These are phyloP conservation scores for Ilyonectria sp. DNA, from an alignment of 2,329 filamentous ascomycete species.

Conservation along the genomic window DNA sequence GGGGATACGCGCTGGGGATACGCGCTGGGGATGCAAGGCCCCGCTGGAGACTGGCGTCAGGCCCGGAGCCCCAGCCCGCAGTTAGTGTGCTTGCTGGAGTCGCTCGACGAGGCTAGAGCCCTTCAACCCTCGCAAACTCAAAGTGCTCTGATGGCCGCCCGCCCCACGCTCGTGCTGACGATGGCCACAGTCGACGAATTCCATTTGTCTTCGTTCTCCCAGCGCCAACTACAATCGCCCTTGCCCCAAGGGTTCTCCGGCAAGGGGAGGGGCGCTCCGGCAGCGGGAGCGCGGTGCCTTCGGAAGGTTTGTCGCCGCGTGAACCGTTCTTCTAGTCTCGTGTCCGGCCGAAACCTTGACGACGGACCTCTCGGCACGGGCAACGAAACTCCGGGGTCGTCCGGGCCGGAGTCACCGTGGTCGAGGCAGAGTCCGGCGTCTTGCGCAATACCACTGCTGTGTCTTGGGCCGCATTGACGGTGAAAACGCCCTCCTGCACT, in stretches of 20 bases:
- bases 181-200: slow-evolving; percentile 20
- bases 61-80: slow-evolving; percentile 9
- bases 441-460: slow-evolving; percentile 22
- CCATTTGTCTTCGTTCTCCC: slow-evolving; percentile 13
- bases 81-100: slow-evolving; percentile 22
- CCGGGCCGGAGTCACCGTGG: slow-evolving; percentile 31
- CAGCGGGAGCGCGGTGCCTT: slow-evolving; percentile 3
- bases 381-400: slow-evolving; percentile 29
- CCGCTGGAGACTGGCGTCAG: slow-evolving; percentile 22
- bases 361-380: slow-evolving; percentile 22
- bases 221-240: slow-evolving; percentile 7
- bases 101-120: slow-evolving; percentile 24
- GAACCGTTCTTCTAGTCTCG: slow-evolving; percentile 10
- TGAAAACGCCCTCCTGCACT: slow-evolving; percentile 29
- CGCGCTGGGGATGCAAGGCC: slow-evolving; percentile 12
- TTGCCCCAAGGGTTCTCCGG: slow-evolving; percentile 1
- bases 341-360: slow-evolving; percentile 23
- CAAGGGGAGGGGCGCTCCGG: neutral
- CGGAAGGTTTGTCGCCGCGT: neutral
- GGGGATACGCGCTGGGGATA: slow-evolving; percentile 8
- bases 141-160: slow-evolving; percentile 30
- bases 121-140: slow-evolving; percentile 29
- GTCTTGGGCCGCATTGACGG: slow-evolving; percentile 24
- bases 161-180: slow-evolving; percentile 25
- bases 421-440: slow-evolving; percentile 18